phyloP scores from a whole-genome alignment of 2,329 filamentous ascomycete genomes.

The Sordariomycetes sp. region DNA sequence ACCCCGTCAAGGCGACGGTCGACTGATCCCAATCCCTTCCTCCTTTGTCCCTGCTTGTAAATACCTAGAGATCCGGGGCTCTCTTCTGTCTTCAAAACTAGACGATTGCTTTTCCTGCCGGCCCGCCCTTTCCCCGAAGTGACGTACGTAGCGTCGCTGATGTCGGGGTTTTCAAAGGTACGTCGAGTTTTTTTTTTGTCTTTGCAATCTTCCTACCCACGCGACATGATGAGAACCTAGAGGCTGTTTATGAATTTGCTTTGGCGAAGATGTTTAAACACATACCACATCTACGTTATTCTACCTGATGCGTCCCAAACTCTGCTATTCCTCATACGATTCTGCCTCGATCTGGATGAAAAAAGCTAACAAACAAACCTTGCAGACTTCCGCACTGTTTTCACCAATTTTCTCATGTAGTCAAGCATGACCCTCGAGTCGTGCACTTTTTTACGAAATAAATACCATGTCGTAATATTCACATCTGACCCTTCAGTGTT shows the following conservation, averaged over 20 bases:
- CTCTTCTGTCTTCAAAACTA: conserved; percentile 18
- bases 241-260: conserved; percentile 32
- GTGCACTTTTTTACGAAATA: too few relatives aligned
- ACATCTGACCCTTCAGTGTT: background rate
- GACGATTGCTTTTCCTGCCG: conserved; percentile 20
- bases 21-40: conserved; percentile 14
- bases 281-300: conserved; percentile 5
- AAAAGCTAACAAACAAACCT: background rate
- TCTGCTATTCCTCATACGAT: background rate
- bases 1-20: conserved; percentile 42
- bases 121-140: background rate
- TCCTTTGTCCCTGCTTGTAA: background rate
- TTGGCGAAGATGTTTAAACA: conserved; percentile 1
- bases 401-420: background rate
- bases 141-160: background rate
- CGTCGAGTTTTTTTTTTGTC: background rate
- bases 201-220: background rate
- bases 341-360: background rate
- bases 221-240: conserved; percentile 25
- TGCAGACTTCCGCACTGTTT: background rate
- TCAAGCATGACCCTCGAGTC: too few relatives aligned
- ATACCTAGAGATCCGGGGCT: conserved; percentile 22
- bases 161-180: background rate
- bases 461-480: background rate
- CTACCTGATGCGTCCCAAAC: background rate